Conservation (phyloP, 768 basidiomycete species). For the Boletellus ananas region DNA sequence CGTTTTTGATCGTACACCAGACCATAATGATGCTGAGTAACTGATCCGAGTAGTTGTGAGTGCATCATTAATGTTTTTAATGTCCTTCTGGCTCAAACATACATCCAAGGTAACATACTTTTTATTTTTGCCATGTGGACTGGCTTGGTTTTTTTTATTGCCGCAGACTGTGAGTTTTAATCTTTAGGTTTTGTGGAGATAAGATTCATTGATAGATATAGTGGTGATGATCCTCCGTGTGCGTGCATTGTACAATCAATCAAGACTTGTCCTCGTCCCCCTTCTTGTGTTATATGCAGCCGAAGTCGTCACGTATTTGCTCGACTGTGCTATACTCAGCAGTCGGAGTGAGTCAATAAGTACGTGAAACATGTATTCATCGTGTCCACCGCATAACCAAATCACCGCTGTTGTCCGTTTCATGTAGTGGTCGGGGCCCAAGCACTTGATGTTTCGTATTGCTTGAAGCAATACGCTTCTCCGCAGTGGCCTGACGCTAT, state of each 20-base stretch:
- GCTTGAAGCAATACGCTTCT: not conserved
- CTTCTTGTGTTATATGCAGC: not conserved
- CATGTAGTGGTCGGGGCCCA: not conserved
- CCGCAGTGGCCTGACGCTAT: not conserved
- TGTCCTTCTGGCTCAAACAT: not conserved
- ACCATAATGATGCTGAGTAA: not conserved
- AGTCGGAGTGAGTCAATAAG: not conserved
- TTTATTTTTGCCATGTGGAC: not conserved
- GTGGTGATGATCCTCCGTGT: constrained; percentile 2
- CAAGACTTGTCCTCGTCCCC: not conserved
- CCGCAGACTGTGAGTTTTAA: constrained; percentile 3
- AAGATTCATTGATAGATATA: not conserved
- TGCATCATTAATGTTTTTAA: not conserved
- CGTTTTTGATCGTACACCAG: too few relatives aligned
- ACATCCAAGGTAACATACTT: not conserved
- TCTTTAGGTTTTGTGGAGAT: not conserved
- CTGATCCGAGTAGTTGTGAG: not conserved
- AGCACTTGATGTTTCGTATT: not conserved
- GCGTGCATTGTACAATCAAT: not conserved
- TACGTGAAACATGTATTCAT: not conserved
- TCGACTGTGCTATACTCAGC: not conserved
- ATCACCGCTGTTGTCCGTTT: not conserved
- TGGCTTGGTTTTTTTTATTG: not conserved
- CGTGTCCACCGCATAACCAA: not conserved
- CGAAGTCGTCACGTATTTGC: not conserved